phyloP scores from a whole-genome alignment of 108 stramenopile species.

The Aurantiochytrium sp. region DNA sequence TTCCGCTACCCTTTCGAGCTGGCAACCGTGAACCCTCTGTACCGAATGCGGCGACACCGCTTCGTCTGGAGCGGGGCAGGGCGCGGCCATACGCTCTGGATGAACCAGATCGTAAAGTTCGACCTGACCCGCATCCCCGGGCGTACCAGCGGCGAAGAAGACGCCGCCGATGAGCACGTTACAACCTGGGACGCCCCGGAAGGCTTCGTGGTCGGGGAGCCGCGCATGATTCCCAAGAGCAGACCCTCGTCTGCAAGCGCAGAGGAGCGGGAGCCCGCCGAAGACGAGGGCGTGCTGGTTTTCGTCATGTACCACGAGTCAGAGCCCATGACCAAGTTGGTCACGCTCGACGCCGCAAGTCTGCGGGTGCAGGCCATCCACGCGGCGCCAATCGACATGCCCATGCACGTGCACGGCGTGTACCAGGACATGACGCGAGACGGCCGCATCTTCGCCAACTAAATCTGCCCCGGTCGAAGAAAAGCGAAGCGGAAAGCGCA shows the following conservation, averaged over 20 bases:
- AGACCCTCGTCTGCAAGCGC: background rate
- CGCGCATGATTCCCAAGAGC: background rate
- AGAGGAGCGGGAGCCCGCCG: background rate
- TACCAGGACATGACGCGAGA: background rate
- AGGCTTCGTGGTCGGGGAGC: background rate
- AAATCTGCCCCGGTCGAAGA: background rate
- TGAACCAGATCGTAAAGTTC: background rate
- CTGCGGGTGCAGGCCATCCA: background rate
- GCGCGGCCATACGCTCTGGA: background rate
- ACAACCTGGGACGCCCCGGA: background rate
- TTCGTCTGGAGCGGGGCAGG: constrained; percentile 7
- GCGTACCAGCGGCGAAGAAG: background rate
- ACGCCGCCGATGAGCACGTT: background rate
- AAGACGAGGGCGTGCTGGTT: background rate
- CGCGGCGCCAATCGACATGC: background rate
- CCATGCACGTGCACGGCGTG: background rate
- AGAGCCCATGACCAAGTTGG: background rate
- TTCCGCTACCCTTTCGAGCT: background rate
- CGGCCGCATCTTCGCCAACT: background rate
- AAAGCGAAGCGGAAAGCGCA: no score
- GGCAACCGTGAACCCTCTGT: background rate
- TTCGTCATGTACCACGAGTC: background rate
- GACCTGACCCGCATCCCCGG: background rate
- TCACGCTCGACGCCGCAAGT: background rate
- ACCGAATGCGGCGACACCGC: background rate